Evolutionary conservation across 75 land plant genomes (phyloP).

Genomic region (Selaginella moellendorffii): DNA sequence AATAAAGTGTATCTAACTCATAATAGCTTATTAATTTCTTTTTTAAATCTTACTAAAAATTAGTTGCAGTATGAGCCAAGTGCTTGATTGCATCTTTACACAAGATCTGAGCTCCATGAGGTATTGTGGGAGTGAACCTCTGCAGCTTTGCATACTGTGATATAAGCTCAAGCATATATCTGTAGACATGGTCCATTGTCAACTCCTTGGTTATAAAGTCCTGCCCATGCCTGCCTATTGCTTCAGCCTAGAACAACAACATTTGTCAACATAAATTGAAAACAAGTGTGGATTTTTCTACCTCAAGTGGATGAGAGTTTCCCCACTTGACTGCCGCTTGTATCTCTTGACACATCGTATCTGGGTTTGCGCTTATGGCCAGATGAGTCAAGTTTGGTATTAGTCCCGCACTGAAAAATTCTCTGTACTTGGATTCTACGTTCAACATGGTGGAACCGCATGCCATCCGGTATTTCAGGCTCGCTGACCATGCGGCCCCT

Average conservation of each 20-base stretch:
- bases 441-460: neutral
- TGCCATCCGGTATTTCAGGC: neutral
- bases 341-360: neutral
- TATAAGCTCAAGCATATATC: neutral
- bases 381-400: neutral
- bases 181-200: neutral
- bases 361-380: neutral
- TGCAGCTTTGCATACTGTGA: constrained; percentile 3
- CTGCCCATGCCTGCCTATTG: constrained; percentile 17
- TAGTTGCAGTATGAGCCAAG: too few relatives aligned
- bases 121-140: neutral
- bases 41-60: too few relatives aligned
- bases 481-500: constrained; percentile 6
- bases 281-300: neutral
- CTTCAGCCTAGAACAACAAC: too few relatives aligned
- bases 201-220: neutral
- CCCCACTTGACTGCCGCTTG: neutral
- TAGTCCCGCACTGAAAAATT: neutral
- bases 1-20: too few relatives aligned
- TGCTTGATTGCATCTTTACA: constrained; percentile 13
- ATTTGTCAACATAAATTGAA: neutral
- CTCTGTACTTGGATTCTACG: neutral
- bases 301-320: neutral
- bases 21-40: too few relatives aligned
- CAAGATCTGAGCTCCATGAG: neutral